Evolutionary conservation across 768 basidiomycete species (phyloP).

Genomic region (Pulveroboletus ravenelii): DNA sequence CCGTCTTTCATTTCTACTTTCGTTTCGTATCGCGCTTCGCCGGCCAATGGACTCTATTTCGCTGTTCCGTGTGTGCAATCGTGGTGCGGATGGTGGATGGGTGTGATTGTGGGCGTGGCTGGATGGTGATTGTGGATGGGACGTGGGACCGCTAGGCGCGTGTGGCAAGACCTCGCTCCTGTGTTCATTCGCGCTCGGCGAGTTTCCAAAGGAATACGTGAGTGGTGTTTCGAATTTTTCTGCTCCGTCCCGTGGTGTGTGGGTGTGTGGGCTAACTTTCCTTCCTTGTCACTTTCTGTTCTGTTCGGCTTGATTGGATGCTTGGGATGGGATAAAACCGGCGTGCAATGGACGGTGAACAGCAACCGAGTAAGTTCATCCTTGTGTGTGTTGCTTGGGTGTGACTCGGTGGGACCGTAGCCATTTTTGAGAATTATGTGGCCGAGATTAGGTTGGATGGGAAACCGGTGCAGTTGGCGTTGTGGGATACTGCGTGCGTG

Average conservation of each 20-base stretch:
- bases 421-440: conserved; percentile 98
- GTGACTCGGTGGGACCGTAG: conserved; percentile 25
- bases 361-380: conserved; percentile 45
- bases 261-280: neutral
- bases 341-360: neutral
- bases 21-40: neutral
- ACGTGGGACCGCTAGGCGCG: conserved; percentile 51
- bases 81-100: neutral
- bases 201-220: conserved; percentile 96
- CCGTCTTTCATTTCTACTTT: neutral
- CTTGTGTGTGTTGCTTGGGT: neutral
- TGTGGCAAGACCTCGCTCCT: conserved; percentile 94
- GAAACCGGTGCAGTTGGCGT: conserved; percentile 92
- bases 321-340: neutral
- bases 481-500: conserved; percentile 99
- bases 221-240: conserved; percentile 30
- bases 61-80: neutral
- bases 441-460: conserved; percentile 97
- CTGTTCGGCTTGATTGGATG: neutral
- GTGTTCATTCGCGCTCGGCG: conserved; percentile 88
- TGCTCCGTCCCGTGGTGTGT: too few species aligned
- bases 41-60: neutral
- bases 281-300: neutral
- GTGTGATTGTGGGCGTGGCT: neutral
- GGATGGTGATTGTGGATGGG: neutral